A percentile compares a stretch with the other conserved stretches of the same genome.
Evolutionary conservation across 352 stramenopile genomes (phyloP).

Genomic region (Globisporangium cystogenes): DNA sequence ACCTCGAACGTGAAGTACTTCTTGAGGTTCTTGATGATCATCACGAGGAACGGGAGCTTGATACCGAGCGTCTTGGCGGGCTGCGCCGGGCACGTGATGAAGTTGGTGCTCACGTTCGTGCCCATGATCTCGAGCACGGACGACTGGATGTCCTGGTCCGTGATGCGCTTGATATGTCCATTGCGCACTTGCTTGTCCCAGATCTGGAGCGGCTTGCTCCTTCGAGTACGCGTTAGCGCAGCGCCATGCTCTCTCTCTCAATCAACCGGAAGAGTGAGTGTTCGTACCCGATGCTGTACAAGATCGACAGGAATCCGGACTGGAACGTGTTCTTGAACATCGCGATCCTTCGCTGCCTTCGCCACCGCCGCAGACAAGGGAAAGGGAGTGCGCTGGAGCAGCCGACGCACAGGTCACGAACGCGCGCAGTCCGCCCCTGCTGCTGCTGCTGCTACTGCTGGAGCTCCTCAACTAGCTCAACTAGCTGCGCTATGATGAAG

Average conservation of each 20-base stretch:
- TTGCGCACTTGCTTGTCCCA: slow-evolving; percentile 98
- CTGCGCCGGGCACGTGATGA: slow-evolving; percentile 95
- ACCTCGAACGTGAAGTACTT: slow-evolving; percentile 99
- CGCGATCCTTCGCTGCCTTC: no score
- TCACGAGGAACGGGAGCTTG: slow-evolving; percentile 97
- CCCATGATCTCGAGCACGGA: slow-evolving; percentile 98
- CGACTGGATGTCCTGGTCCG: slow-evolving; percentile 97
- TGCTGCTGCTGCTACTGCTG: no score
- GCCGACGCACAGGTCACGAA: no score
- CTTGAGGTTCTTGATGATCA: slow-evolving; percentile 99
- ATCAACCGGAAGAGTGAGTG: no score
- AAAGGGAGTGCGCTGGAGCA: no score
- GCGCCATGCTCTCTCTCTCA: no score
- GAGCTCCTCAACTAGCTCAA: no score
- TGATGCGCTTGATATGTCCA: slow-evolving; percentile 98
- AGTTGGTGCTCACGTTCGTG: slow-evolving; percentile 98
- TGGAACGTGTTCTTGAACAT: slow-evolving; percentile 99
- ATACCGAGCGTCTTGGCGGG: slow-evolving; percentile 95
- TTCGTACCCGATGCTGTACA: slow-evolving; percentile 94
- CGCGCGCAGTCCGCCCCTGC: no score
- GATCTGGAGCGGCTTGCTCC: slow-evolving; percentile 97
- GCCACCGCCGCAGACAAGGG: neutral
- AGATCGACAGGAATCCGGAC: slow-evolving; percentile 96
- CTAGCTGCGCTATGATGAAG: no score
- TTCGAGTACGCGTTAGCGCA: slow-evolving; percentile 13